Conservation (phyloP, 176 grass and related monocot genomes). For the Avena atlantica region DNA sequence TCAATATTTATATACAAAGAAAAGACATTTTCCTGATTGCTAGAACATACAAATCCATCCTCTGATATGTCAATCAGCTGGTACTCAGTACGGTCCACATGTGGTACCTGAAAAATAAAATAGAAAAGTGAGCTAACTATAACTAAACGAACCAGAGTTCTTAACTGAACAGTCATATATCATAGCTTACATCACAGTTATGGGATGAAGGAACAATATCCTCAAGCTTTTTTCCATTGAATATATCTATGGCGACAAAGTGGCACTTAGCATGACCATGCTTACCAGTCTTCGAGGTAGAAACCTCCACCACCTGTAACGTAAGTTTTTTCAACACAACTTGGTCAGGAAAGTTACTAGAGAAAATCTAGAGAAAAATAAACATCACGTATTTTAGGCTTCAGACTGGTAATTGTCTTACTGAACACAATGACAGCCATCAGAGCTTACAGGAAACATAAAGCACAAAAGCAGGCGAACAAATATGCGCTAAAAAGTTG, state of each 20-base stretch:
- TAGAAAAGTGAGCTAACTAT: neutral
- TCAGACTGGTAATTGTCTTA: neutral
- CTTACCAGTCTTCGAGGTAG: slow-evolving; percentile 97
- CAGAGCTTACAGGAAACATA: neutral
- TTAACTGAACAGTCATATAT: slow-evolving; percentile 36
- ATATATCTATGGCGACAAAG: slow-evolving; percentile 94
- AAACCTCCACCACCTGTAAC: slow-evolving; percentile 91
- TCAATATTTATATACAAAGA: neutral
- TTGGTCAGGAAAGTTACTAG: neutral
- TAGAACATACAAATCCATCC: slow-evolving; percentile 89
- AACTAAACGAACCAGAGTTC: slow-evolving; percentile 17
- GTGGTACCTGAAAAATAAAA: slow-evolving; percentile 64
- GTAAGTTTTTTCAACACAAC: slow-evolving; percentile 19
- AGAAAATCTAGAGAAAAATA: neutral
- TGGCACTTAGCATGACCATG: slow-evolving; percentile 95
- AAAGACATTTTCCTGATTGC: neutral
- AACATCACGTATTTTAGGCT: neutral
- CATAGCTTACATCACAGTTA: slow-evolving; percentile 84
- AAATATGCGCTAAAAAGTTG: neutral
- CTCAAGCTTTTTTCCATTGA: slow-evolving; percentile 95
- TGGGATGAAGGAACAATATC: slow-evolving; percentile 98
- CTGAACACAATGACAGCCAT: neutral
- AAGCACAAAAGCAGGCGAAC: neutral
- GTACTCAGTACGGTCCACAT: slow-evolving; percentile 90
- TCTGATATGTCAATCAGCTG: slow-evolving; percentile 99